Evolutionary conservation across 2,329 filamentous ascomycete genomes (phyloP).

Genomic region (Graphilbum fragrans): DNA sequence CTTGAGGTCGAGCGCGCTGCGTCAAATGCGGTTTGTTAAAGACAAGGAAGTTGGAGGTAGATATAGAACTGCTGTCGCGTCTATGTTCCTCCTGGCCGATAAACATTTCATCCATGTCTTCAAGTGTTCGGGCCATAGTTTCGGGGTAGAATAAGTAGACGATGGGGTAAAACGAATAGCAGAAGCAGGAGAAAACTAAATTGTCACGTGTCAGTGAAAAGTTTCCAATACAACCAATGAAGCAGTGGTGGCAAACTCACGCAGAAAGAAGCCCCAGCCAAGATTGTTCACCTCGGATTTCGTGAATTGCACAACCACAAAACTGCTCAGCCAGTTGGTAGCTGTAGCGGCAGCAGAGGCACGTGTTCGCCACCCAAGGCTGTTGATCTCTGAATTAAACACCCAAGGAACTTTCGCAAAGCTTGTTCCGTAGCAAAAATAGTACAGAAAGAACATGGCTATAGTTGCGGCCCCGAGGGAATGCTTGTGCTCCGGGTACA

Average conservation of each 20-base stretch:
- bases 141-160: conserved; percentile 39
- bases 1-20: conserved; percentile 21
- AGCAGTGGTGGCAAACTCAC: background rate
- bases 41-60: conserved; percentile 18
- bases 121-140: conserved; percentile 30
- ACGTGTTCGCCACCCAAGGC: conserved; percentile 25
- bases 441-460: conserved; percentile 30
- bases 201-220: background rate
- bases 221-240: background rate
- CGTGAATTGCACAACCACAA: conserved; percentile 31
- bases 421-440: conserved; percentile 27
- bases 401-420: conserved; percentile 28
- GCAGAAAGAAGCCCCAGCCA: conserved; percentile 30
- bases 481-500: background rate
- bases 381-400: conserved; percentile 28
- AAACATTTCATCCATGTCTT: conserved; percentile 35
- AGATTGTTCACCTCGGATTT: conserved; percentile 27
- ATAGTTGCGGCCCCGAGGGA: conserved; percentile 23
- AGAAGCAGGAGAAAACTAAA: conserved; percentile 16
- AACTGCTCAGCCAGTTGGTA: conserved; percentile 30
- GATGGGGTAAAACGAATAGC: conserved; percentile 22
- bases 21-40: conserved; percentile 20
- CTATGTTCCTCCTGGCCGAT: background rate
- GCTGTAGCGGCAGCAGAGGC: conserved; percentile 31
- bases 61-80: conserved; percentile 8